Evolutionary conservation across 2,329 filamentous ascomycete species (phyloP).

Genomic region (Beauveria caledonica): DNA sequence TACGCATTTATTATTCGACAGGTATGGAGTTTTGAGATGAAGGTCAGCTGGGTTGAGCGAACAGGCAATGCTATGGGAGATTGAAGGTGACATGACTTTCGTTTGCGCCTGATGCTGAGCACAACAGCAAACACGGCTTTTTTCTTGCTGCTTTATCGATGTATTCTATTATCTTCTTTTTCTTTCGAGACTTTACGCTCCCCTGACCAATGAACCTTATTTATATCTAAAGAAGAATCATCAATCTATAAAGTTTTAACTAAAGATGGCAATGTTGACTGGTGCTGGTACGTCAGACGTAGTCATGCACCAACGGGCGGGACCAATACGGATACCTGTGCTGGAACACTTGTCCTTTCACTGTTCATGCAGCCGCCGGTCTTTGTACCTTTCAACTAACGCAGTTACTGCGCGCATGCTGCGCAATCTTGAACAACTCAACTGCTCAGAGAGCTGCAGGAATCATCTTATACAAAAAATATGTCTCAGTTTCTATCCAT

Average conservation of each 20-base stretch:
- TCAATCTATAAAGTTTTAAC: no score
- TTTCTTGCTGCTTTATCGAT: constrained; percentile 1
- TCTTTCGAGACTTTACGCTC: neutral
- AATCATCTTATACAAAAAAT: constrained; percentile 5
- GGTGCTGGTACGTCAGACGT: neutral
- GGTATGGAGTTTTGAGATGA: constrained; percentile 1
- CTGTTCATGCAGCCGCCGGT: neutral
- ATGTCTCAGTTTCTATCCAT: constrained; percentile 48
- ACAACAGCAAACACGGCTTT: neutral
- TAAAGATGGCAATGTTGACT: neutral
- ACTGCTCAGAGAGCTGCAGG: neutral
- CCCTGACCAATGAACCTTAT: neutral
- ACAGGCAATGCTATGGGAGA: neutral
- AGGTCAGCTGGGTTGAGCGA: neutral
- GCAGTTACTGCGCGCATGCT: neutral
- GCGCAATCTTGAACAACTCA: neutral
- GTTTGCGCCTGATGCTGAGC: neutral
- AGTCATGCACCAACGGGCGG: neutral
- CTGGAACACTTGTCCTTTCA: constrained; percentile 8
- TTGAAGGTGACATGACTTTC: neutral
- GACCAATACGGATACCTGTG: neutral
- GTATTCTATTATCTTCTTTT: constrained; percentile 6
- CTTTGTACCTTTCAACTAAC: neutral
- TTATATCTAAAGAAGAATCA: neutral
- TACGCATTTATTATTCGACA: constrained; percentile 3